Conservation (phyloP, 768 basidiomycete genomes). For the Kwoniella newhampshirensis region DNA sequence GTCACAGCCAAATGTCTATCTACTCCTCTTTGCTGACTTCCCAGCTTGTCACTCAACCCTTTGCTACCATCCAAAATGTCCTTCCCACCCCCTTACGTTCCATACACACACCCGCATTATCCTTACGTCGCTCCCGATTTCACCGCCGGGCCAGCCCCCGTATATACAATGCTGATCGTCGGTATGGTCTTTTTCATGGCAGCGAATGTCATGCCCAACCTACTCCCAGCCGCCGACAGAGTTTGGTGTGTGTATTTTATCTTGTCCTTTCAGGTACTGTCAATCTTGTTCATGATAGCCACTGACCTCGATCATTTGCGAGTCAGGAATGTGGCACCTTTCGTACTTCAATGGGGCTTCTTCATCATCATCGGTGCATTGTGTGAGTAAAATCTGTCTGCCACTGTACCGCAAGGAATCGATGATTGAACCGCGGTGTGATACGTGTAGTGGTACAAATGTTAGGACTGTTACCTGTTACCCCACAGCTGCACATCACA, state of each 20-base stretch:
- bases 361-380: slow-evolving; percentile 37
- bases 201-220: slow-evolving; percentile 33
- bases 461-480: slow-evolving; percentile 39
- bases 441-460: slow-evolving; percentile 25
- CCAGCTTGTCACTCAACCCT: neutral
- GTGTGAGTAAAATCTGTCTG: slow-evolving; percentile 17
- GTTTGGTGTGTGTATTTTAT: slow-evolving; percentile 23
- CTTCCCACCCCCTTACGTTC: slow-evolving; percentile 9
- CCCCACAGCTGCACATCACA: slow-evolving; percentile 39
- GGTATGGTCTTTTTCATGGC: slow-evolving; percentile 44
- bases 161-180: slow-evolving; percentile 39
- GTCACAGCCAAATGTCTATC: too few species aligned
- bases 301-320: too few species aligned
- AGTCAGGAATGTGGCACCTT: slow-evolving; percentile 34
- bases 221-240: slow-evolving; percentile 32
- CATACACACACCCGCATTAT: slow-evolving; percentile 14
- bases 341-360: slow-evolving; percentile 41
- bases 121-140: slow-evolving; percentile 4
- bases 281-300: slow-evolving; percentile 6
- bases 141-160: slow-evolving; percentile 21
- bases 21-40: neutral
- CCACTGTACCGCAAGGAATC: neutral
- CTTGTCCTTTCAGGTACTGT: too few species aligned
- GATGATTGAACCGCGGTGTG: neutral
- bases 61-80: slow-evolving; percentile 6